These are phyloP conservation scores for Trypanosoma mega DNA, from an alignment of 208 protist species.

Conservation along the genomic window DNA sequence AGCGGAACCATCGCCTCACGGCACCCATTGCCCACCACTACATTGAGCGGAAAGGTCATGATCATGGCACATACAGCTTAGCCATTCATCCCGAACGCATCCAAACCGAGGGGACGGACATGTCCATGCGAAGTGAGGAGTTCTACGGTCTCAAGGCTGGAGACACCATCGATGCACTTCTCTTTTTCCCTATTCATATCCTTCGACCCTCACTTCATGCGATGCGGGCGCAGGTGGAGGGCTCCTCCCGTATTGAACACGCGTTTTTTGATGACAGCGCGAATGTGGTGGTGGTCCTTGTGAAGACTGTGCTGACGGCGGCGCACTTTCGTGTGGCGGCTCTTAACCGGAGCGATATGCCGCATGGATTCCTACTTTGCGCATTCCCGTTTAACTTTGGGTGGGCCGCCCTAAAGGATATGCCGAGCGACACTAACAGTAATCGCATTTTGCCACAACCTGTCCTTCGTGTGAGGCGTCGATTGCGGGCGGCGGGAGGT, in stretches of 20 bases:
- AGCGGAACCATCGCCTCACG: too few species aligned
- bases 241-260: conserved; percentile 41
- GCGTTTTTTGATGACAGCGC: conserved; percentile 53
- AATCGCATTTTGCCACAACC: conserved; percentile 73
- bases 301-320: conserved; percentile 48
- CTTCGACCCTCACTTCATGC: conserved; percentile 57
- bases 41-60: conserved; percentile 22
- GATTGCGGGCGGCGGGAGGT: neutral
- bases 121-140: neutral
- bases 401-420: conserved; percentile 57
- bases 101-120: neutral
- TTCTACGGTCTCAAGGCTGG: conserved; percentile 30
- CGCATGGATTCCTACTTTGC: conserved; percentile 38
- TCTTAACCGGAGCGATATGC: neutral
- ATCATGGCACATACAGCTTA: conserved; percentile 24
- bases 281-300: conserved; percentile 62
- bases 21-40: conserved; percentile 27
- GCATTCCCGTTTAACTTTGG: conserved; percentile 60
- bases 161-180: conserved; percentile 49
- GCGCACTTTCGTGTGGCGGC: conserved; percentile 24
- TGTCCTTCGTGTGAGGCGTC: conserved; percentile 39
- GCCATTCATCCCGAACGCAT: conserved; percentile 12
- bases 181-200: conserved; percentile 76
- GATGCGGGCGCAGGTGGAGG: conserved; percentile 46
- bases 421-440: conserved; percentile 75